These are phyloP conservation scores for Neofusicoccum kwambonambiense DNA, from an alignment of 2,329 filamentous ascomycete species.

Conservation along the genomic window DNA sequence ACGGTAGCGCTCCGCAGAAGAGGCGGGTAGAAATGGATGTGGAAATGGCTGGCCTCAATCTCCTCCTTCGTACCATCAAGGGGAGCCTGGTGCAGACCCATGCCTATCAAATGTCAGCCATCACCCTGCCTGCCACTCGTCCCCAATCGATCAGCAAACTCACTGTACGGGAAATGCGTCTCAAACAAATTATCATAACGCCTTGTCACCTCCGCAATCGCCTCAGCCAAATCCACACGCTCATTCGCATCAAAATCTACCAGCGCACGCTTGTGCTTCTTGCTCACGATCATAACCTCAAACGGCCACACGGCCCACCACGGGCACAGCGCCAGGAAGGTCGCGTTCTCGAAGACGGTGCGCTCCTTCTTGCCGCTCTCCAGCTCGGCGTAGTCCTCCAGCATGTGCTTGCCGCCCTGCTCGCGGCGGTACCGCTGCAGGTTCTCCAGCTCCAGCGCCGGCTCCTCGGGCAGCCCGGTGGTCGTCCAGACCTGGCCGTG, in stretches of 20 bases:
- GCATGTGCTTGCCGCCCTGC: conserved; percentile 70
- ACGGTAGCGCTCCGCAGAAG: conserved; percentile 89
- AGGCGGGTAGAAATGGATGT: conserved; percentile 97
- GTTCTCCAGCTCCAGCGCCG: conserved; percentile 72
- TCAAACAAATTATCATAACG: conserved; percentile 97
- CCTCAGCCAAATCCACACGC: conserved; percentile 72
- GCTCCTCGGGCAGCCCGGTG: conserved; percentile 86
- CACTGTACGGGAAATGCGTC: conserved; percentile 92
- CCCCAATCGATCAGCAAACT: conserved; percentile 32
- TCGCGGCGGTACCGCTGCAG: conserved; percentile 74
- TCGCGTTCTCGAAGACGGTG: conserved; percentile 81
- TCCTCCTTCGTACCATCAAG: conserved; percentile 79
- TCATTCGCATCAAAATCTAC: conserved; percentile 76
- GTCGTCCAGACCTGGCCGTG: conserved; percentile 98
- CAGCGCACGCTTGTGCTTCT: conserved; percentile 77
- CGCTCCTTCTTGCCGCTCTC: conserved; percentile 81
- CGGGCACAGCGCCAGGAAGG: conserved; percentile 84
- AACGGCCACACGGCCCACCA: conserved; percentile 99
- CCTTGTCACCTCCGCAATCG: conserved; percentile 82
- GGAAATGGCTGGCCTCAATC: conserved; percentile 80
- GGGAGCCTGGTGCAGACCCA: conserved; percentile 93
- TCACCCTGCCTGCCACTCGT: too few species aligned
- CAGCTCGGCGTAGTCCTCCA: conserved; percentile 82
- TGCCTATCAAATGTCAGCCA: conserved; percentile 52
- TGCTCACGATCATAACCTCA: conserved; percentile 85